Percentiles rank a stretch among this genome's conserved stretches.
Evolutionary conservation across 2,329 filamentous ascomycete species (phyloP).

Genomic region (Colletotrichum ledebouriae): DNA sequence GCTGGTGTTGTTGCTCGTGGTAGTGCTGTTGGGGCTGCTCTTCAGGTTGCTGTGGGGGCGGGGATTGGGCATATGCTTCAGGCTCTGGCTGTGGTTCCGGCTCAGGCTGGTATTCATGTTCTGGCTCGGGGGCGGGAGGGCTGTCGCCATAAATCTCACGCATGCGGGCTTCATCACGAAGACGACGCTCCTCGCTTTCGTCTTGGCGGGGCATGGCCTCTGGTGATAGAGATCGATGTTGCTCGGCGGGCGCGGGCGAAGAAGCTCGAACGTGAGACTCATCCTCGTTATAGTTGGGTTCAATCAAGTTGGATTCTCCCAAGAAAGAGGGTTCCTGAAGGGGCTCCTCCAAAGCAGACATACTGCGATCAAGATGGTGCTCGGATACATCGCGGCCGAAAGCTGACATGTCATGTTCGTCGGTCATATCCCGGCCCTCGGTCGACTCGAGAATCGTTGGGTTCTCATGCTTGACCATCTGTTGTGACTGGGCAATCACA

Average conservation of each 20-base stretch:
- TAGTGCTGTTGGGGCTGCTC: conserved; percentile 34
- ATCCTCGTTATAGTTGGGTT: conserved; percentile 31
- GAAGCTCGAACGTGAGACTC: conserved; percentile 17
- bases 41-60: conserved; percentile 7
- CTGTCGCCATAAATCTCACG: conserved; percentile 67
- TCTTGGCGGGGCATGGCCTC: conserved; percentile 42
- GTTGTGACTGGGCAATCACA: conserved; percentile 58
- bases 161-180: conserved; percentile 63
- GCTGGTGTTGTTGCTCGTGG: conserved; percentile 45
- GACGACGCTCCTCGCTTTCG: conserved; percentile 52
- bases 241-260: conserved; percentile 16
- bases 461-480: conserved; percentile 51
- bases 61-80: not conserved
- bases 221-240: conserved; percentile 7
- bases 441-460: conserved; percentile 38
- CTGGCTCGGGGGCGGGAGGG: conserved; percentile 14
- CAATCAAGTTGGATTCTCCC: conserved; percentile 35
- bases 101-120: conserved; percentile 39
- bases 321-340: conserved; percentile 5
- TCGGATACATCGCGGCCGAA: conserved; percentile 17
- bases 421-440: conserved; percentile 41
- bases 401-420: conserved; percentile 37
- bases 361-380: conserved; percentile 19
- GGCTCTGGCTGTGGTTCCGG: conserved; percentile 33
- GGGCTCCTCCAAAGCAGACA: conserved; percentile 30